Evolutionary conservation across 768 basidiomycete genomes (phyloP).

Genomic region (Pulveroboletus sp.): DNA sequence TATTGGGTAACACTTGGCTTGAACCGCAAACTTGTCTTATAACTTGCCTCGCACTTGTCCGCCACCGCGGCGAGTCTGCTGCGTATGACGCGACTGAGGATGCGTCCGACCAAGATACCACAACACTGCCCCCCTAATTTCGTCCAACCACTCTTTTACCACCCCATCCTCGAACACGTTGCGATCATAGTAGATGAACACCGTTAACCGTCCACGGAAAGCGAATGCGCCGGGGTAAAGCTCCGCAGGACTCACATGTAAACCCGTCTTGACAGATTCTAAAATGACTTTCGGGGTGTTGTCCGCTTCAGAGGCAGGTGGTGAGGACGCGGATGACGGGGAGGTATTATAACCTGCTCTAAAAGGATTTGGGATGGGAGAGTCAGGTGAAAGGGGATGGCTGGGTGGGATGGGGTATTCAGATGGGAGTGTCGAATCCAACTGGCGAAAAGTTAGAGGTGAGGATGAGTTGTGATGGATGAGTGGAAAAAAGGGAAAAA

Average conservation of each 20-base stretch:
- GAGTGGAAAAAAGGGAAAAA: not conserved
- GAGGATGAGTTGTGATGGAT: not conserved
- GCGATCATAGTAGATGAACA: constrained; percentile 38
- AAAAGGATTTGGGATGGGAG: constrained; percentile 8
- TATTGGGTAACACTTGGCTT: too few relatives aligned
- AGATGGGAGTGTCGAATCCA: constrained; percentile 32
- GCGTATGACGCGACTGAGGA: not conserved
- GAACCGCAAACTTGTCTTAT: not conserved
- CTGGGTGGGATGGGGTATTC: constrained; percentile 32
- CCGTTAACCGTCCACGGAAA: constrained; percentile 26
- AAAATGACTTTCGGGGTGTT: constrained; percentile 9
- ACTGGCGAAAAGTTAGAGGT: constrained; percentile 16
- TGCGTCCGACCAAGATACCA: constrained; percentile 28
- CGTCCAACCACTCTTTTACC: constrained; percentile 45
- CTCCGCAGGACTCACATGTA: constrained; percentile 44
- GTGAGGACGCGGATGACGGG: not conserved
- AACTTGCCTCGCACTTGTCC: not conserved
- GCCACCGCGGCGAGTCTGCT: not conserved
- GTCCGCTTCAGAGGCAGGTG: not conserved
- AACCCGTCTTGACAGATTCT: constrained; percentile 7
- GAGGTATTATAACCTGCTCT: constrained; percentile 7
- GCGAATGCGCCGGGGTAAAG: constrained; percentile 40
- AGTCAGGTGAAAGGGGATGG: constrained; percentile 21
- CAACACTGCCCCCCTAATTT: constrained; percentile 34
- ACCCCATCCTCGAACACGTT: constrained; percentile 42